A percentile compares a stretch with the other conserved stretches of the same genome.
phyloP scores from a whole-genome alignment of 2,329 filamentous ascomycete species.

The Botrytis medusae region DNA sequence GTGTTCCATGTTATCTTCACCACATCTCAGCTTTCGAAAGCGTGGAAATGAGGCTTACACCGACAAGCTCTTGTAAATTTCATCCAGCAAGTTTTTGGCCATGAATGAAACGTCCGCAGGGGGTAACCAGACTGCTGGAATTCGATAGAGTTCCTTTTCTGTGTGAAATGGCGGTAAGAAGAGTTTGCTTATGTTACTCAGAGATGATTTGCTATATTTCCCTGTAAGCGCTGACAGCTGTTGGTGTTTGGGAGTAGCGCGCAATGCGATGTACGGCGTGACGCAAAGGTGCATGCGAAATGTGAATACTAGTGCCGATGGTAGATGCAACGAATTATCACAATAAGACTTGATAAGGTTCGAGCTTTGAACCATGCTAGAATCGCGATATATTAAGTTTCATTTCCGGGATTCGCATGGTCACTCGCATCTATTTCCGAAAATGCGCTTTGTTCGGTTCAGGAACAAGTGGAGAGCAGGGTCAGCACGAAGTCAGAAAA shows the following conservation, averaged over 20 bases:
- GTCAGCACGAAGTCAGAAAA: background rate
- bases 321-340: background rate
- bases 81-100: background rate
- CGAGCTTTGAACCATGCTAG: background rate
- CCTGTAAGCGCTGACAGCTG: background rate
- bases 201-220: background rate
- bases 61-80: background rate
- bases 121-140: slow-evolving; percentile 6
- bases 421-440: background rate
- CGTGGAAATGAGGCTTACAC: slow-evolving; percentile 14
- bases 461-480: background rate
- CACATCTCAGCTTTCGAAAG: background rate
- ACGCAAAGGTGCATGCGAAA: slow-evolving; percentile 7
- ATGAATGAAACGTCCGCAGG: slow-evolving; percentile 2
- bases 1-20: background rate
- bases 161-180: slow-evolving; percentile 4
- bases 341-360: background rate
- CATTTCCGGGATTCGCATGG: background rate
- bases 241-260: background rate
- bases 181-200: background rate
- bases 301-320: background rate
- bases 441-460: background rate
- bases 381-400: background rate
- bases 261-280: background rate
- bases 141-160: background rate